A percentile compares a stretch with the other conserved stretches of the same genome.
These are phyloP conservation scores for Leccinum rimulosum DNA, from an alignment of 768 basidiomycete species.

Conservation along the genomic window DNA sequence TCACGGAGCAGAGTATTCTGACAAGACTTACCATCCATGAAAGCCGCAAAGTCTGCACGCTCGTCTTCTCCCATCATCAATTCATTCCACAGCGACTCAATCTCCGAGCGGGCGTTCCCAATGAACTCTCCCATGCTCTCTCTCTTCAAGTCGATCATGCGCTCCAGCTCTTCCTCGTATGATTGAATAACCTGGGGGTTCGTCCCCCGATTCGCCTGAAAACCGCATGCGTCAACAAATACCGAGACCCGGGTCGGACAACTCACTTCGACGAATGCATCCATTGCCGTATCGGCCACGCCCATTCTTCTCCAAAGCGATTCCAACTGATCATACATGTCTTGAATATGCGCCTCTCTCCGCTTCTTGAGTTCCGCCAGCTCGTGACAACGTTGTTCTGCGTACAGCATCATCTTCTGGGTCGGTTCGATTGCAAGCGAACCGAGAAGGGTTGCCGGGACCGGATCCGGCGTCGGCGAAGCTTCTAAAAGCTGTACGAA, in stretches of 20 bases:
- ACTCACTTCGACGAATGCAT: conserved; percentile 81
- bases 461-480: conserved; percentile 23
- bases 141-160: conserved; percentile 86
- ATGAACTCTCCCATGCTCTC: conserved; percentile 88
- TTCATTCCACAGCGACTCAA: conserved; percentile 79
- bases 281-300: conserved; percentile 75
- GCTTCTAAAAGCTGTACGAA: conserved; percentile 61
- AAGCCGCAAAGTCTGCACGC: conserved; percentile 74
- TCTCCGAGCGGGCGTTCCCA: conserved; percentile 75
- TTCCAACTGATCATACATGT: conserved; percentile 92
- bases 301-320: conserved; percentile 87
- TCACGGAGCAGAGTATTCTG: background rate
- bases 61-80: conserved; percentile 85
- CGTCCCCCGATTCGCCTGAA: conserved; percentile 63
- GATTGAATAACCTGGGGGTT: conserved; percentile 73
- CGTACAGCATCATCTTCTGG: conserved; percentile 70
- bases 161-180: conserved; percentile 87
- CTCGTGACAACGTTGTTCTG: conserved; percentile 50
- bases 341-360: conserved; percentile 83
- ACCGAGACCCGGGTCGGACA: background rate
- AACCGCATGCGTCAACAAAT: background rate
- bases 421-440: conserved; percentile 70
- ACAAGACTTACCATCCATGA: conserved; percentile 66
- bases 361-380: conserved; percentile 72
- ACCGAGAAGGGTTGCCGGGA: conserved; percentile 23